Conservation (phyloP, 129 eudicot species). For the Ambrosia artemisiifolia region DNA sequence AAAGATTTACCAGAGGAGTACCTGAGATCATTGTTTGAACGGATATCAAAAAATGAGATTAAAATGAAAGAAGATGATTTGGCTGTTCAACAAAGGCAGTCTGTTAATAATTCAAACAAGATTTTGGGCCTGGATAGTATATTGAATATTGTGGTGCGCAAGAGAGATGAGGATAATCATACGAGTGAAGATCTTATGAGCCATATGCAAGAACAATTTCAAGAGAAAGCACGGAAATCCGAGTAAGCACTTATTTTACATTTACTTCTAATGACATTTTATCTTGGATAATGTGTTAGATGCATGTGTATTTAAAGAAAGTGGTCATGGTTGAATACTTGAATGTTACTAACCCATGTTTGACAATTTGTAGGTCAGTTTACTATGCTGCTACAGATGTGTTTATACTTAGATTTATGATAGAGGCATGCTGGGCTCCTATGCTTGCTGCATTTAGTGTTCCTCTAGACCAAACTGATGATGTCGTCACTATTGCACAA, state of each 20-base stretch:
- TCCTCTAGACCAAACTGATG: slow-evolving; percentile 97
- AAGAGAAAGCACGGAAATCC: slow-evolving; percentile 96
- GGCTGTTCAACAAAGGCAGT: slow-evolving; percentile 72
- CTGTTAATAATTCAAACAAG: slow-evolving; percentile 63
- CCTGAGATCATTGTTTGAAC: slow-evolving; percentile 77
- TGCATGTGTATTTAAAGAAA: slow-evolving; percentile 4
- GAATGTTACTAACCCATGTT: background rate
- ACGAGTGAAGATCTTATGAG: slow-evolving; percentile 85
- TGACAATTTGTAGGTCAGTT: slow-evolving; percentile 69
- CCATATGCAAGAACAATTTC: slow-evolving; percentile 97
- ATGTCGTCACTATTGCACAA: slow-evolving; percentile 61
- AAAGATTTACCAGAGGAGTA: slow-evolving; percentile 86
- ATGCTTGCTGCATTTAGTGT: slow-evolving; percentile 99
- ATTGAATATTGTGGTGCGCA: slow-evolving; percentile 84
- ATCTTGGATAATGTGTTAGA: background rate
- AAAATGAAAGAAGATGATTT: slow-evolving; percentile 93
- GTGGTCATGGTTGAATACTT: background rate
- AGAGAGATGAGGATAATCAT: slow-evolving; percentile 71
- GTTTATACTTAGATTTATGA: slow-evolving; percentile 89
- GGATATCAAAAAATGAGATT: slow-evolving; percentile 90
- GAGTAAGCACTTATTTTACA: slow-evolving; percentile 63
- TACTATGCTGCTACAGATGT: slow-evolving; percentile 97
- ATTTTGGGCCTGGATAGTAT: slow-evolving; percentile 87
- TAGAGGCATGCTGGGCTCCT: slow-evolving; percentile 99
- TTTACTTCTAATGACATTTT: slow-evolving; percentile 20